Percentiles rank a stretch among this genome's conserved stretches.
phyloP scores from a whole-genome alignment of 2,329 filamentous ascomycete species.

The Fusarium vanettenii region DNA sequence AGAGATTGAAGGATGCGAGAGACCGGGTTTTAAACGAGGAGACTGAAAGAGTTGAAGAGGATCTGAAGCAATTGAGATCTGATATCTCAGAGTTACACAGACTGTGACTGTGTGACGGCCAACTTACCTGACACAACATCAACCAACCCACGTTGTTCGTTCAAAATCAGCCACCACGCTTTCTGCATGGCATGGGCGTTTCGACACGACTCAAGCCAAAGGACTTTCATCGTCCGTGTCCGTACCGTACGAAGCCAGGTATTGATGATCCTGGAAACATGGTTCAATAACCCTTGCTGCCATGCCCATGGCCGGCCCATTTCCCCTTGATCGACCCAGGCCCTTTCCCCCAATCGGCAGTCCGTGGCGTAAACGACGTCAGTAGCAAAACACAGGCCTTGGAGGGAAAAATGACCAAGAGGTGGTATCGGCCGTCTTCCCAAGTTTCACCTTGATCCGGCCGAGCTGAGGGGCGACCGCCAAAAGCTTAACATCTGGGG shows the following conservation, averaged over 20 bases:
- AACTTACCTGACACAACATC: not conserved
- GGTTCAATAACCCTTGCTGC: slow-evolving; percentile 24
- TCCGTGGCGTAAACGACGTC: slow-evolving; percentile 37
- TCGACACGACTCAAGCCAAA: slow-evolving; percentile 24
- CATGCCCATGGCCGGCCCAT: slow-evolving; percentile 18
- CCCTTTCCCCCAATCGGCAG: slow-evolving; percentile 38
- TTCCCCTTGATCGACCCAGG: slow-evolving; percentile 40
- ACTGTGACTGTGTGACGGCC: not conserved
- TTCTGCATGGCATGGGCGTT: slow-evolving; percentile 6
- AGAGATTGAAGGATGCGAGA: slow-evolving; percentile 26
- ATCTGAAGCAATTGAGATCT: slow-evolving; percentile 1
- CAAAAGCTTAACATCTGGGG: slow-evolving; percentile 35
- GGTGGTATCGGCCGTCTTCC: slow-evolving; percentile 16
- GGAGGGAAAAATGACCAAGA: not conserved
- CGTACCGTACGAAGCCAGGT: slow-evolving; percentile 1
- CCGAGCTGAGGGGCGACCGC: slow-evolving; percentile 22
- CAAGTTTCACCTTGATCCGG: slow-evolving; percentile 31
- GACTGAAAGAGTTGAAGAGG: slow-evolving; percentile 13
- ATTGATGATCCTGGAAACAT: slow-evolving; percentile 26
- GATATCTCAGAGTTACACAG: not conserved
- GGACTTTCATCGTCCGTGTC: slow-evolving; percentile 27
- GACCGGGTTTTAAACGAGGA: slow-evolving; percentile 13
- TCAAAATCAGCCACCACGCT: not conserved
- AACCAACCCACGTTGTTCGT: not conserved
- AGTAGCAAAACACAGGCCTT: slow-evolving; percentile 24